Evolutionary conservation across 1,139 yeast genomes (phyloP).

Genomic region (Lodderomyces jiufengensis): DNA sequence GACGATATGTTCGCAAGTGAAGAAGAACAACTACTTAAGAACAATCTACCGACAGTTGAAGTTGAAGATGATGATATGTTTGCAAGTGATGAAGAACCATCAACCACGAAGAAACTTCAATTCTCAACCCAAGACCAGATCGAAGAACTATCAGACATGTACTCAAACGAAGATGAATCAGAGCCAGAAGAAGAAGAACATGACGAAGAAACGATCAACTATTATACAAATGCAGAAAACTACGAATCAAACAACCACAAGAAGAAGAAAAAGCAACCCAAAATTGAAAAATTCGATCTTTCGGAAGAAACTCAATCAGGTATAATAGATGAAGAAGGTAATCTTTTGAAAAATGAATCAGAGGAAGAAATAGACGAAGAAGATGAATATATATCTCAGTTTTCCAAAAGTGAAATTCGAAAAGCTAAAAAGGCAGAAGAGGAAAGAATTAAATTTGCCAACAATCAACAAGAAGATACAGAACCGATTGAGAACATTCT

Average conservation of each 20-base stretch:
- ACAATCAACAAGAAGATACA: conserved; percentile 4
- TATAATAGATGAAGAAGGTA: conserved; percentile 59
- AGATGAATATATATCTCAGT: conserved; percentile 47
- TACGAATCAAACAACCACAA: conserved; percentile 8
- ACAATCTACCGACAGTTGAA: not conserved
- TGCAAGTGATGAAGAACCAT: conserved; percentile 24
- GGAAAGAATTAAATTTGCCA: conserved; percentile 16
- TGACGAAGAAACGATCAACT: conserved; percentile 11
- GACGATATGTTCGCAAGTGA: conserved; percentile 34
- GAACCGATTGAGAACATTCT: conserved; percentile 26
- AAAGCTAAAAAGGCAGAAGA: conserved; percentile 45
- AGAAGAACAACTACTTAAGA: conserved; percentile 8
- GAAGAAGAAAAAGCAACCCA: conserved; percentile 16
- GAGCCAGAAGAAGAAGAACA: conserved; percentile 2
- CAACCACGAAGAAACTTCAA: not conserved
- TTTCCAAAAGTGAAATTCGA: conserved; percentile 44
- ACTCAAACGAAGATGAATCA: conserved; percentile 1
- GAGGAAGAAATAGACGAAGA: conserved; percentile 37
- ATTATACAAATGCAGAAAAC: conserved; percentile 17
- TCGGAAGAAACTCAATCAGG: conserved; percentile 59
- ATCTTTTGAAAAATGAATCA: conserved; percentile 43
- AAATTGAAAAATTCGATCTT: conserved; percentile 61
- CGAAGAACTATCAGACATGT: no score
- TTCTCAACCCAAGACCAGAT: not conserved
- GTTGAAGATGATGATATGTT: conserved; percentile 38